Evolutionary conservation across 805 yeast genomes (phyloP).

Genomic region (Candida maesae): DNA sequence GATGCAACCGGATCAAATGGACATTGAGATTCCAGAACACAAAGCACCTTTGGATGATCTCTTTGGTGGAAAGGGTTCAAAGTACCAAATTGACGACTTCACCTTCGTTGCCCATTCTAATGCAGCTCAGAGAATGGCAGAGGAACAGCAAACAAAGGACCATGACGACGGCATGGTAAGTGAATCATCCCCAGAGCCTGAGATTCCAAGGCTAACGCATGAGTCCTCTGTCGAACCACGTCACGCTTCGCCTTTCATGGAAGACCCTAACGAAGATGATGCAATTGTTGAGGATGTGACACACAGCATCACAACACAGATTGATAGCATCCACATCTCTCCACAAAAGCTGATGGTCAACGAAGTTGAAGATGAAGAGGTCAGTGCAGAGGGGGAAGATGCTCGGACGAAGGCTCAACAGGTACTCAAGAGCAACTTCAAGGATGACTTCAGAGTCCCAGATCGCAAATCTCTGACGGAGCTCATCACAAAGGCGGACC

Average conservation of each 20-base stretch:
- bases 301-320: conserved; percentile 18
- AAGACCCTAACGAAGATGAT: conserved; percentile 15
- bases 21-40: conserved; percentile 8
- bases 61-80: conserved; percentile 8
- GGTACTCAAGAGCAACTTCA: too few relatives aligned
- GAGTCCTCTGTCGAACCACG: conserved; percentile 8
- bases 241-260: conserved; percentile 23
- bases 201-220: conserved; percentile 1
- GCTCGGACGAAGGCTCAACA: too few relatives aligned
- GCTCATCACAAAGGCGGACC: conserved; percentile 23
- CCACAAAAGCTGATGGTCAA: neutral
- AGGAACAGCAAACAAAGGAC: conserved; percentile 1
- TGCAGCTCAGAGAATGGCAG: neutral
- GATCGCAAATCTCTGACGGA: conserved; percentile 18
- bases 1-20: conserved; percentile 10
- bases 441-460: neutral
- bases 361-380: too few relatives aligned
- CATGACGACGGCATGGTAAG: neutral
- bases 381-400: too few relatives aligned
- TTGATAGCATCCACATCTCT: conserved; percentile 5
- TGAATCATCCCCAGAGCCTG: conserved; percentile 9
- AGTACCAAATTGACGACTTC: conserved; percentile 6
- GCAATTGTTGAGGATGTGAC: conserved; percentile 22
- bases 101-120: conserved; percentile 11
- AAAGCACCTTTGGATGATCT: conserved; percentile 22